Evolutionary conservation across 352 stramenopile genomes (phyloP), one percentile per base, ranked within the genome.

Genomic region (Peronospora farinosa): DNA sequence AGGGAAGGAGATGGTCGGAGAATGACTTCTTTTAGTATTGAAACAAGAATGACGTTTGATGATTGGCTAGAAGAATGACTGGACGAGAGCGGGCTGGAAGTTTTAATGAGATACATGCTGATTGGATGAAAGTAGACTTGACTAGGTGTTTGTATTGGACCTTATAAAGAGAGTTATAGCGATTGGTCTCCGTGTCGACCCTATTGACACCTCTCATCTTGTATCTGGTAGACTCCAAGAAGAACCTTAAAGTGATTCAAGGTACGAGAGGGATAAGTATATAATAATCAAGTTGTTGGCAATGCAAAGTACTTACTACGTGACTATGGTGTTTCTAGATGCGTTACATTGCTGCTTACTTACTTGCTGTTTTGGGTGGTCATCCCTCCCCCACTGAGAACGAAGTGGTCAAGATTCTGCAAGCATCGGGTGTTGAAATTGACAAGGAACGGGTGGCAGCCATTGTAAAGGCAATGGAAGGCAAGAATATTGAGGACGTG

Each of bases 311-410:
- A n/a, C n/a, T n/a, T n/a, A n/a, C n/a, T n/a, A n/a, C n/a, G n/a
- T n/a, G n/a, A n/a, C n/a, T n/a, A n/a, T n/a, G n/a, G n/a, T n/a
- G n/a, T n/a, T n/a, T n/a, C n/a, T n/a, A 96, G 80, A 98, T 98
- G 95, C 80, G 87, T 88, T 96, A 98, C 92, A 88, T 97, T 89
- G 89, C 92, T 83, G 95, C 95, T 60, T 96, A 97, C 80, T 73
- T 98, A 54, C 78, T 98, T 57, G 93, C 92, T 78, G 92, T 95
- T 64, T 77, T 98, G 49, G 92, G 87, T 58, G 95, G 95, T 58
- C 95, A 97, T 78, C 72, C 65, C 35, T 68, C 62, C 43, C 95
- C 95, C 54, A 88, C 72, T 57, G 86, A 78, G 41, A 83, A 83
- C 61, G 92, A 98, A 48, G 78, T 98, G 57, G 93, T 78, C 49